These are phyloP conservation scores for Penicillium glabrum DNA, from an alignment of 2,329 filamentous ascomycete genomes.

Conservation along the genomic window DNA sequence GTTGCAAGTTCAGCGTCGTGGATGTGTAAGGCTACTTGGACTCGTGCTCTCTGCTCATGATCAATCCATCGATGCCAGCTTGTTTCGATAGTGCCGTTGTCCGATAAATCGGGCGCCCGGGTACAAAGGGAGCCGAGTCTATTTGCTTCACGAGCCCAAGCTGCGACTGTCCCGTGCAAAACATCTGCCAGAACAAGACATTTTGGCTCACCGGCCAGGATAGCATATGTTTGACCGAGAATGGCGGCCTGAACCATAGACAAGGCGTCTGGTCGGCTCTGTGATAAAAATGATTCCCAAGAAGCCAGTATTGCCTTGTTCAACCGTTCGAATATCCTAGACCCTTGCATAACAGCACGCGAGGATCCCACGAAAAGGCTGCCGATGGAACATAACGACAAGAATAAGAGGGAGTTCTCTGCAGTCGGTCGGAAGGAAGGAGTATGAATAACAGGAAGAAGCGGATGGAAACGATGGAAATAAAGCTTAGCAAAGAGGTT, in stretches of 20 bases:
- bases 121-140: slow-evolving; percentile 13
- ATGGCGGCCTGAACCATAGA: slow-evolving; percentile 30
- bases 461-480: slow-evolving; percentile 13
- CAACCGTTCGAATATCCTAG: slow-evolving; percentile 30
- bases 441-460: slow-evolving; percentile 18
- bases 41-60: slow-evolving; percentile 26
- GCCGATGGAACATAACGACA: slow-evolving; percentile 41
- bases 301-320: slow-evolving; percentile 24
- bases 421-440: slow-evolving; percentile 21
- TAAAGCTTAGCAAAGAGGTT: slow-evolving; percentile 22
- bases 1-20: slow-evolving; percentile 32
- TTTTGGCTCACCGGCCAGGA: slow-evolving; percentile 28
- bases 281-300: slow-evolving; percentile 18
- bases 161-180: slow-evolving; percentile 30
- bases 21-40: slow-evolving; percentile 26
- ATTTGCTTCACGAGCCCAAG: slow-evolving; percentile 29
- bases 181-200: slow-evolving; percentile 29
- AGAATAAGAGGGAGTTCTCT: slow-evolving; percentile 31
- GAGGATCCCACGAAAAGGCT: slow-evolving; percentile 37
- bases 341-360: slow-evolving; percentile 27
- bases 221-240: slow-evolving; percentile 30
- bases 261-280: slow-evolving; percentile 16
- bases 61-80: slow-evolving; percentile 27
- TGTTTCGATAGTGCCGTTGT: slow-evolving; percentile 11
- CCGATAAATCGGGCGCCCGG: background rate